A percentile compares a stretch with the other conserved stretches of the same genome.
These are phyloP conservation scores for Barnettozyma wickerhamii DNA, from an alignment of 805 yeast species.

Conservation along the genomic window DNA sequence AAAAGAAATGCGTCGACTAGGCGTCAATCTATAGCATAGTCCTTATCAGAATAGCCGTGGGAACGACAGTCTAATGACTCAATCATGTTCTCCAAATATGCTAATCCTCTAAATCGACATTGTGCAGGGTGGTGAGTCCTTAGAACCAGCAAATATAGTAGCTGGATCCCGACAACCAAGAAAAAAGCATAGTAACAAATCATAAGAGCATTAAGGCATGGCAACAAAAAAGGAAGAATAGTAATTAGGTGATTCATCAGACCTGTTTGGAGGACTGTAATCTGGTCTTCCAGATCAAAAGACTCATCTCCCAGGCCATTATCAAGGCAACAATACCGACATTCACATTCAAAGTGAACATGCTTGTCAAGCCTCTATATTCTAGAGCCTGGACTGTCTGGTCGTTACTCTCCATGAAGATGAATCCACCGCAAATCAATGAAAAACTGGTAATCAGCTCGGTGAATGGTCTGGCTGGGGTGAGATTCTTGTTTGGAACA, in stretches of 20 bases:
- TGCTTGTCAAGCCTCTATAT: slow-evolving; percentile 75
- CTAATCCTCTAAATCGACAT: too few relatives aligned
- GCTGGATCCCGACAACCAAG: too few relatives aligned
- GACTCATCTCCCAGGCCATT: slow-evolving; percentile 84
- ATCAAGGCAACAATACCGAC: slow-evolving; percentile 74
- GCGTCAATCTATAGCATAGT: too few relatives aligned
- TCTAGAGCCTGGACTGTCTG: slow-evolving; percentile 80
- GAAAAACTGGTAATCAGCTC: slow-evolving; percentile 79
- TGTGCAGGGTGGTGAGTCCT: too few relatives aligned
- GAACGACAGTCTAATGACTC: too few relatives aligned
- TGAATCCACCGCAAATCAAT: slow-evolving; percentile 80
- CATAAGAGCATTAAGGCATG: background rate
- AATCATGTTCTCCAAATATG: too few relatives aligned
- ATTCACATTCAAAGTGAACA: slow-evolving; percentile 87
- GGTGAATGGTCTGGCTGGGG: slow-evolving; percentile 75
- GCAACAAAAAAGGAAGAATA: background rate
- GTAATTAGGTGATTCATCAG: slow-evolving; percentile 14
- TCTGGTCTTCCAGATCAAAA: slow-evolving; percentile 60
- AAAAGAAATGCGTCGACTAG: too few relatives aligned
- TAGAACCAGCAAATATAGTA: too few relatives aligned
- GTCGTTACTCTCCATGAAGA: slow-evolving; percentile 89
- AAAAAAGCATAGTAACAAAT: too few relatives aligned
- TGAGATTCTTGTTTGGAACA: slow-evolving; percentile 31
- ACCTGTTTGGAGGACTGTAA: slow-evolving; percentile 28
- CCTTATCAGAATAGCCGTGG: too few relatives aligned